Evolutionary conservation across 768 basidiomycete genomes (phyloP), one percentile per base, ranked within the genome.

Genomic region (Saitozyma sp.): DNA sequence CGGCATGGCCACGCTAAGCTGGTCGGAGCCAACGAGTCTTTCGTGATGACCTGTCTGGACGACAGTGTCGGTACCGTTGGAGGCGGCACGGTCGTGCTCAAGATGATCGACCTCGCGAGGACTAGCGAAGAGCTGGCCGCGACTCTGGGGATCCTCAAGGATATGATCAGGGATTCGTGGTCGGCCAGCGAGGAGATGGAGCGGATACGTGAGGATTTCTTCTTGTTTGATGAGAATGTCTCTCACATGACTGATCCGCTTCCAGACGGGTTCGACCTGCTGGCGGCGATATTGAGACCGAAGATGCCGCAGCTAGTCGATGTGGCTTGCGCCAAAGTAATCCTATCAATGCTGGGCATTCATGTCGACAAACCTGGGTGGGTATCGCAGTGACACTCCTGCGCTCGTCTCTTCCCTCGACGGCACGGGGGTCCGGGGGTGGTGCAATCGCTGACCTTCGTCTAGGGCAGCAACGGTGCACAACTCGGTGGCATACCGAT

Each of bases 151-250:
- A 85, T 93, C 37, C 78, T 95, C 19, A 84, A 86, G 9, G 91
- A 94, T 68, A 86, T 89, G 2, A 76, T 96, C 50, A 86, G 86
- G 66, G 88, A 89, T 67, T 90, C 86, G 69, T 97, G 94, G 94
- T 86, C 90, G 70, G 92, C 91, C 71, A 93, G 90, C 42, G 93
- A 94, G 74, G 94, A 96, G 68, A 92, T 94, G 88, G 93, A 95
- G 74, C 83, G 88, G 41, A 80, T 92, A 58, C 86, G 92, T 92
- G 69, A 71, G 88, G 39, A 29, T 8, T 29, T 29, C 14, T 19
- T 9, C 43, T 57, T 46, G 48, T n/a, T 9, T 9, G 6, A 48
- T 65, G 56, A 61, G 16, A 40, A 14, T 29, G 29, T 29, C 29
- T 29, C 29, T 29, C 29, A 5, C 29, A 29, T 2, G 29, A 29